These are phyloP conservation scores for Heimioporus retisporus DNA, from an alignment of 1,284 basidiomycete genomes.

Conservation along the genomic window DNA sequence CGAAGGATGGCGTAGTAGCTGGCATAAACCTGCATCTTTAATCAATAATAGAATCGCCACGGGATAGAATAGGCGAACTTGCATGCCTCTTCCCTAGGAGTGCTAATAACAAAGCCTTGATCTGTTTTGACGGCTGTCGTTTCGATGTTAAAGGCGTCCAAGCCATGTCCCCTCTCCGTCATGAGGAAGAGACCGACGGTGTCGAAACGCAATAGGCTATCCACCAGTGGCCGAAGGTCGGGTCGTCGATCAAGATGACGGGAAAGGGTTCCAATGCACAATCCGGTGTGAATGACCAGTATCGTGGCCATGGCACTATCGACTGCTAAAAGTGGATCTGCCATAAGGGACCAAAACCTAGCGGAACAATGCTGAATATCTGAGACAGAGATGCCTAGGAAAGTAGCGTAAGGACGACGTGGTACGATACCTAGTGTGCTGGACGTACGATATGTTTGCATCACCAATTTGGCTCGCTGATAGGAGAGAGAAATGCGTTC, in stretches of 20 bases:
- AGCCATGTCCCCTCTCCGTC: slow-evolving; percentile 66
- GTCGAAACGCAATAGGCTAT: slow-evolving; percentile 58
- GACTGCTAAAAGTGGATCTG: slow-evolving; percentile 58
- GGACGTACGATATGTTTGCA: slow-evolving; percentile 58
- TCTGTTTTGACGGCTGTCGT: slow-evolving; percentile 64
- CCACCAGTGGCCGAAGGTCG: slow-evolving; percentile 56
- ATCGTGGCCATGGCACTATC: slow-evolving; percentile 63
- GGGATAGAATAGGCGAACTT: slow-evolving; percentile 52
- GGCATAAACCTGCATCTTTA: slow-evolving; percentile 62
- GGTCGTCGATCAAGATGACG: slow-evolving; percentile 58
- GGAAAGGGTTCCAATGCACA: slow-evolving; percentile 60
- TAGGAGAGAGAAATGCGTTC: slow-evolving; percentile 61
- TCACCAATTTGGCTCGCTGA: slow-evolving; percentile 55
- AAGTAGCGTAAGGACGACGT: slow-evolving; percentile 11
- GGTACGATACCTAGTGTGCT: too few relatives aligned
- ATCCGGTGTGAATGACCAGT: slow-evolving; percentile 57
- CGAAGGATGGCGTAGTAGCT: slow-evolving; percentile 63
- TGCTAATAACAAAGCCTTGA: slow-evolving; percentile 62
- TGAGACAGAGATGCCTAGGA: slow-evolving; percentile 50
- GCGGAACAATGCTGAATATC: slow-evolving; percentile 59
- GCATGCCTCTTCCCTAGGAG: slow-evolving; percentile 63
- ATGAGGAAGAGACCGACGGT: slow-evolving; percentile 62
- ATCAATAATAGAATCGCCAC: not conserved
- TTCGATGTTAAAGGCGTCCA: slow-evolving; percentile 69
- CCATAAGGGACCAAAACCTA: slow-evolving; percentile 60